Evolutionary conservation across 768 basidiomycete genomes (phyloP).

Genomic region (Phanerochaete sordida): DNA sequence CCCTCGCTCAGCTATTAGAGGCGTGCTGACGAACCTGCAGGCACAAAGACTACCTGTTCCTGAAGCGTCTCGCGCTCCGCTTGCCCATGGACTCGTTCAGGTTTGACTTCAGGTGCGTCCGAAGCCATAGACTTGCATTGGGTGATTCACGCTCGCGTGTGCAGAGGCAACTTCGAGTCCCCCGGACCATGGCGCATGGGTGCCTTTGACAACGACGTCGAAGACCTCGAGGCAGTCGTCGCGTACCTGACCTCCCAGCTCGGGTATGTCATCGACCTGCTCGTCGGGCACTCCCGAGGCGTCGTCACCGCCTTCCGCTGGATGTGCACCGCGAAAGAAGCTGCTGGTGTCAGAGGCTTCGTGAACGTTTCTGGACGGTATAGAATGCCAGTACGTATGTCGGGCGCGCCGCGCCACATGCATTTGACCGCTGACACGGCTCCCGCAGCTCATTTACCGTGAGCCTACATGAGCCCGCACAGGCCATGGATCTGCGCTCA

Average conservation of each 20-base stretch:
- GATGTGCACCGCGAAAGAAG: conserved; percentile 62
- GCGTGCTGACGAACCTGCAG: conserved; percentile 32
- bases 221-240: conserved; percentile 65
- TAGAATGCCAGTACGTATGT: conserved; percentile 64
- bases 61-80: conserved; percentile 60
- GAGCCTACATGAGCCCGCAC: background rate
- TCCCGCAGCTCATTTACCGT: conserved; percentile 6
- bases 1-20: background rate
- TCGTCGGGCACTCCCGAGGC: conserved; percentile 80
- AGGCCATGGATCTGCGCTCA: background rate
- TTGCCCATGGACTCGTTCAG: conserved; percentile 79
- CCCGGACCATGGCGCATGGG: conserved; percentile 63
- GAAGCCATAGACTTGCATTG: background rate
- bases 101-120: conserved; percentile 77
- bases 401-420: background rate
- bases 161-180: conserved; percentile 76
- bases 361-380: conserved; percentile 79
- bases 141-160: background rate
- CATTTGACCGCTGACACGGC: background rate
- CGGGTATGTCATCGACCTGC: conserved; percentile 65
- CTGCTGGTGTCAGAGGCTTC: conserved; percentile 51
- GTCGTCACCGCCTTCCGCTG: conserved; percentile 65
- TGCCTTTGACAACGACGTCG: conserved; percentile 54
- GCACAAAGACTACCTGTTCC: conserved; percentile 84
- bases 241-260: conserved; percentile 52